Evolutionary conservation across 2,329 filamentous ascomycete genomes (phyloP).

Genomic region (Tolypocladium amazonense): DNA sequence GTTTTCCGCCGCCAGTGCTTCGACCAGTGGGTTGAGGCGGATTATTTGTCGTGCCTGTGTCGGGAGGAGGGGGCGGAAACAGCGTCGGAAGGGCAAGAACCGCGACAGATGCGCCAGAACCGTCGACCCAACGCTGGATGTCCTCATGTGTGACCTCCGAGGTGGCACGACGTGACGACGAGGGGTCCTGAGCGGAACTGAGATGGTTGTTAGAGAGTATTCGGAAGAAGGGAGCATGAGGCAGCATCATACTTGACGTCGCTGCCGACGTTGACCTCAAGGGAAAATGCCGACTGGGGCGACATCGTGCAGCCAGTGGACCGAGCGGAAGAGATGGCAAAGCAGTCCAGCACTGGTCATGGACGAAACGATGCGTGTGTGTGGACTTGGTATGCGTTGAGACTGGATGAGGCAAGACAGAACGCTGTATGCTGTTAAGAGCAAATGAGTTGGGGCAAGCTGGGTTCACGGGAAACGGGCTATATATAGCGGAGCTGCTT

Average conservation of each 20-base stretch:
- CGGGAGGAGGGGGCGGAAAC: not conserved
- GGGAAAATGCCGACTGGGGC: not conserved
- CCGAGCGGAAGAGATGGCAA: not conserved
- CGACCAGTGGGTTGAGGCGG: not conserved
- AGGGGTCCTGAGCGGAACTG: not conserved
- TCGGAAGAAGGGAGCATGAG: not conserved
- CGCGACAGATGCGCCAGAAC: not conserved
- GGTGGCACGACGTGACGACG: not conserved
- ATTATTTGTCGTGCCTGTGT: not conserved
- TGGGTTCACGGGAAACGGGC: not conserved
- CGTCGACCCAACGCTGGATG: not conserved
- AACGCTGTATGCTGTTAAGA: not conserved
- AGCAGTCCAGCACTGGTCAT: not conserved
- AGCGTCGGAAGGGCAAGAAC: not conserved
- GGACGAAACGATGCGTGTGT: not conserved
- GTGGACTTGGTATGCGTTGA: not conserved
- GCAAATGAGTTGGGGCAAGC: not conserved
- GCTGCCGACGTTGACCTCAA: not conserved
- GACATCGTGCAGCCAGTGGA: not conserved
- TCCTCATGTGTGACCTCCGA: not conserved
- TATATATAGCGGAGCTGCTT: not conserved
- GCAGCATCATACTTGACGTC: not conserved
- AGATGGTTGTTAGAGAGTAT: not conserved
- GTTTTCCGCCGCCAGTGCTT: not conserved
- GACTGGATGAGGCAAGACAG: not conserved